phyloP scores from a whole-genome alignment of 2,329 filamentous ascomycete species.

The Penicillium sp. region DNA sequence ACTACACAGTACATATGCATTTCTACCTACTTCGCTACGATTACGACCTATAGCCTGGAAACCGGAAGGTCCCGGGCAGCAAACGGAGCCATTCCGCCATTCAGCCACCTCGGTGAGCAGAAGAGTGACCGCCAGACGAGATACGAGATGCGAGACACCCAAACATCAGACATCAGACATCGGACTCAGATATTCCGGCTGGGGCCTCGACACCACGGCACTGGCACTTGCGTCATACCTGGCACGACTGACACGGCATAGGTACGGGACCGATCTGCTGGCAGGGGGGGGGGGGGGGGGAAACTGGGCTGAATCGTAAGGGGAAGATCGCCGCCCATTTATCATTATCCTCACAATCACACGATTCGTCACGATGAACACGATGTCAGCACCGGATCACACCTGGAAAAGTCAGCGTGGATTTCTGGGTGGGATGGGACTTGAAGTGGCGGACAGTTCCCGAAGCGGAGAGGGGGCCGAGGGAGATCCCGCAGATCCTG shows the following conservation, averaged over 20 bases:
- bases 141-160: too few species aligned
- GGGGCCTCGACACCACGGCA: neutral
- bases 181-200: neutral
- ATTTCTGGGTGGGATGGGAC: conserved; percentile 4
- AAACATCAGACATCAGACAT: neutral
- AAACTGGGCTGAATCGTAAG: neutral
- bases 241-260: neutral
- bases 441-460: conserved; percentile 14
- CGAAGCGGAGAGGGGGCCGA: conserved; percentile 15
- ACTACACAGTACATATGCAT: too few species aligned
- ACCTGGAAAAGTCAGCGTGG: neutral
- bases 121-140: neutral
- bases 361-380: conserved; percentile 1
- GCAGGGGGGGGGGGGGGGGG: neutral
- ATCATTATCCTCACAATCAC: neutral
- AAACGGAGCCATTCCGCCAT: neutral
- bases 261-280: neutral
- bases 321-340: neutral
- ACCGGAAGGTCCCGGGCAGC: neutral
- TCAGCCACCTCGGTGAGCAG: neutral
- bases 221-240: conserved; percentile 3
- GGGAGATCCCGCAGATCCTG: neutral
- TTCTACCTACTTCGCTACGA: neutral
- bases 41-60: neutral
- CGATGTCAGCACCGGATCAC: neutral